Conservation (phyloP, 2,329 filamentous ascomycete species). For the Colletotrichum sp. region DNA sequence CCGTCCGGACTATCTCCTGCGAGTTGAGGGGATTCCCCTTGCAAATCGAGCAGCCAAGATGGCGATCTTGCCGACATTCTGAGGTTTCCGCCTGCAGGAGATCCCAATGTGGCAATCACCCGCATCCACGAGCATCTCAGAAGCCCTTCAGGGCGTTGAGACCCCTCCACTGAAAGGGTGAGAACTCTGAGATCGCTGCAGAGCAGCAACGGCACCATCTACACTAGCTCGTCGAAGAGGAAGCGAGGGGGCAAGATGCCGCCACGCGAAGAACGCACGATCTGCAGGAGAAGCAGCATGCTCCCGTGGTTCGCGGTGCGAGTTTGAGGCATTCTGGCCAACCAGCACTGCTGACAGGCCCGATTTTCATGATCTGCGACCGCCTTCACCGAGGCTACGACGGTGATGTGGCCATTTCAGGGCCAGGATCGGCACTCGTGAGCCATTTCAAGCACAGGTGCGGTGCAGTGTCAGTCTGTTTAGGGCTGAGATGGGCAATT, state of each 20-base stretch:
- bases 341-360: neutral
- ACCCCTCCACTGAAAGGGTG: too few species aligned
- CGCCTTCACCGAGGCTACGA: neutral
- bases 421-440: neutral
- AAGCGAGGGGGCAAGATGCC: neutral
- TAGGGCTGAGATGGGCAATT: neutral
- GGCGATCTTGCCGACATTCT: neutral
- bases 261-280: neutral
- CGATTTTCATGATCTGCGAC: neutral
- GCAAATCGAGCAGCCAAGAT: neutral
- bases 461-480: neutral
- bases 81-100: neutral
- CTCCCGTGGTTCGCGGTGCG: neutral
- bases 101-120: neutral
- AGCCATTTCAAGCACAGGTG: neutral
- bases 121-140: neutral
- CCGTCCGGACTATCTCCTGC: neutral
- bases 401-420: neutral
- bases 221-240: neutral
- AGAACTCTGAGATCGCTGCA: neutral
- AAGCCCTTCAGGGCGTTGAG: neutral
- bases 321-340: neutral
- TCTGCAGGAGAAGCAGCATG: neutral
- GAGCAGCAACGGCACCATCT: neutral
- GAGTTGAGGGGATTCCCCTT: neutral